A percentile compares a stretch with the other conserved stretches of the same genome.
These are phyloP conservation scores for Nepenthes alata DNA, from an alignment of 179 eudicot genomes.

Conservation along the genomic window DNA sequence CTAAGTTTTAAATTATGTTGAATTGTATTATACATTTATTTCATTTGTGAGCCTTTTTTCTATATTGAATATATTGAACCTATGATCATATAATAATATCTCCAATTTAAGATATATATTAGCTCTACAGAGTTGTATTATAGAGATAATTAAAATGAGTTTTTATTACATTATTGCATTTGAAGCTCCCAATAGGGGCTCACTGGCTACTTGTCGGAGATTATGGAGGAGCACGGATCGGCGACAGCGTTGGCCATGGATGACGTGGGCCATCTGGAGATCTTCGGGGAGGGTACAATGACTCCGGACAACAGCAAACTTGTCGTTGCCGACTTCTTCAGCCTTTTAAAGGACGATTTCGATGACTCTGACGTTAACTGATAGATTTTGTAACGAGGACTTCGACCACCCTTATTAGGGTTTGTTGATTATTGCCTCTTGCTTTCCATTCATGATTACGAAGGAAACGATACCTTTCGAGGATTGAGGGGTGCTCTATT, in stretches of 20 bases:
- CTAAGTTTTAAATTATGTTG: no score
- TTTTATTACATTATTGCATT: no score
- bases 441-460: neutral
- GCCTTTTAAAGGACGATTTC: slow-evolving; percentile 59
- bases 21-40: no score
- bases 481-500: no score
- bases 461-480: no score
- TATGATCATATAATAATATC: no score
- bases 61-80: no score
- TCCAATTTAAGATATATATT: no score
- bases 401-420: neutral
- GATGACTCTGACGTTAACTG: slow-evolving; percentile 66
- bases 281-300: slow-evolving; percentile 42
- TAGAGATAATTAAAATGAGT: no score
- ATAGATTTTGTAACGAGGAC: neutral
- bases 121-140: no score
- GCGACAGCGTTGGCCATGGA: slow-evolving; percentile 79
- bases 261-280: slow-evolving; percentile 50
- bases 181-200: neutral
- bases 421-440: neutral
- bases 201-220: slow-evolving; percentile 33
- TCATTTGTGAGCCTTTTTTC: no score
- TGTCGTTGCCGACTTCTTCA: slow-evolving; percentile 72
- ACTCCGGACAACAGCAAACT: slow-evolving; percentile 38
- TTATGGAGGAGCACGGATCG: slow-evolving; percentile 39